phyloP scores from a whole-genome alignment of 2,329 filamentous ascomycete species.

The Trichophyton equinum region DNA sequence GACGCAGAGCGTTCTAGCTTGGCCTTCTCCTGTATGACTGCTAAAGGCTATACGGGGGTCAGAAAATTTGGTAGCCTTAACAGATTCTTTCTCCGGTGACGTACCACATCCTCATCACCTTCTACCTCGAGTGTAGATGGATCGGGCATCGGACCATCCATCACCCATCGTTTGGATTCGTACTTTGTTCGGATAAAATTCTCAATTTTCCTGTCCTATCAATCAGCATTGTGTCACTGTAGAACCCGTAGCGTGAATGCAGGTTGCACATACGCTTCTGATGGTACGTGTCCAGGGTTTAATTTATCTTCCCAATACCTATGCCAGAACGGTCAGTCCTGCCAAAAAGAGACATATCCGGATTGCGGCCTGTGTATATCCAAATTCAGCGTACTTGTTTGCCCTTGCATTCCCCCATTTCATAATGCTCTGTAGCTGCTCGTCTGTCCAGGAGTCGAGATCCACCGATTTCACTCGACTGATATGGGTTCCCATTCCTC shows the following conservation, averaged over 20 bases:
- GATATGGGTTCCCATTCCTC: conserved; percentile 97
- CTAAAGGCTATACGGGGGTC: conserved; percentile 41
- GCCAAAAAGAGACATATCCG: conserved; percentile 15
- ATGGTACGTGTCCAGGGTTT: conserved; percentile 78
- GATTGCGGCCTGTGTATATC: conserved; percentile 8
- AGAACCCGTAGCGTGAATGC: not conserved
- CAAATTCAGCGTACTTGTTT: conserved; percentile 56
- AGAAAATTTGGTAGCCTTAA: conserved; percentile 9
- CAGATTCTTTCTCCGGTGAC: conserved; percentile 40
- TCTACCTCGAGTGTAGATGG: conserved; percentile 74
- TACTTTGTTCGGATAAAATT: conserved; percentile 99
- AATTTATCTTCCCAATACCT: conserved; percentile 91
- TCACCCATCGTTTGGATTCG: conserved; percentile 97
- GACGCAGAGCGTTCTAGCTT: conserved; percentile 51
- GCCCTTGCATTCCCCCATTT: conserved; percentile 93
- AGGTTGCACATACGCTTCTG: conserved; percentile 51
- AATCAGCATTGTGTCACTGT: conserved; percentile 4
- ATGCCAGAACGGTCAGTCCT: conserved; percentile 7
- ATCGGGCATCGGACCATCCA: conserved; percentile 91
- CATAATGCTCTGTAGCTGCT: conserved; percentile 85
- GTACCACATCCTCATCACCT: conserved; percentile 67
- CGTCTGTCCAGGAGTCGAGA: conserved; percentile 95
- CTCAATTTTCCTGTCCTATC: conserved; percentile 64
- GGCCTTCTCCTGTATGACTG: conserved; percentile 57
- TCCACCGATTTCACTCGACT: conserved; percentile 97